Base-by-base conservation (phyloP, 176 grass and related monocot genomes). In the maize (Zea mays) region DNA sequence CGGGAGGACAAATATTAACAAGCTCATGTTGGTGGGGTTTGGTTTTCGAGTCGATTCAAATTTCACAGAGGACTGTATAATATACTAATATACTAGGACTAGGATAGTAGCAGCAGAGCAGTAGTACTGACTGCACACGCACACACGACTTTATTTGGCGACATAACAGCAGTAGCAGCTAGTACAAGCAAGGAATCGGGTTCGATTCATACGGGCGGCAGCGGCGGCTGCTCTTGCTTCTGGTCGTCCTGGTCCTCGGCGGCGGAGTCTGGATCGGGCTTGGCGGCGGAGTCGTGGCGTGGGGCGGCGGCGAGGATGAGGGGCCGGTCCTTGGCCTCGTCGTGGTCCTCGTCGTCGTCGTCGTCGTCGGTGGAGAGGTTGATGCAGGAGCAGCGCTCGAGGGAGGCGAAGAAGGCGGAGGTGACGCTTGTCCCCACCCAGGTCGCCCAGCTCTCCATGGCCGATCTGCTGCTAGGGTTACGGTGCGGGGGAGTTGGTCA, bases 361-460 rank as follows among this genome's bases (percentile, higher is more conserved):
- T 84, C 65, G 78, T 85, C 84, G 80, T 79, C 67, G 64, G 87
- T 90, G 76, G 87, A 84, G 85, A 97, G 83, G 78, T 83, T 92
- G 86, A 92, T 92, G 93, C 90, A 97, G 83, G 87, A 97, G 83
- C 93, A 97, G 73, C 83, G 93, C 90, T 90, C 83, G 44, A 97
- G 90, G 55, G 93, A 97, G 76, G 85, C 85, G 69, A 93, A 97
- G 90, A 97, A 97, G 72, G 90, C 87, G 17, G 93, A 92, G 61
- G 87, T 79, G 20, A 97, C 85, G 80, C 85, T 81, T 2, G 80
- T 35, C 2, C 87, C 87, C 6, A 93, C 65, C 90, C 87, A 90
- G 75, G 67, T 86, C 5, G 88, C 87, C 56, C 76, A 69, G 73
- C 78, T 89, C 84, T 95, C 89, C 84, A 86, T 88, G 68, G 69